A percentile compares a stretch with the other conserved stretches of the same genome.
Conservation (phyloP, 768 basidiomycete species). For the Pulveroboletus sp. region DNA sequence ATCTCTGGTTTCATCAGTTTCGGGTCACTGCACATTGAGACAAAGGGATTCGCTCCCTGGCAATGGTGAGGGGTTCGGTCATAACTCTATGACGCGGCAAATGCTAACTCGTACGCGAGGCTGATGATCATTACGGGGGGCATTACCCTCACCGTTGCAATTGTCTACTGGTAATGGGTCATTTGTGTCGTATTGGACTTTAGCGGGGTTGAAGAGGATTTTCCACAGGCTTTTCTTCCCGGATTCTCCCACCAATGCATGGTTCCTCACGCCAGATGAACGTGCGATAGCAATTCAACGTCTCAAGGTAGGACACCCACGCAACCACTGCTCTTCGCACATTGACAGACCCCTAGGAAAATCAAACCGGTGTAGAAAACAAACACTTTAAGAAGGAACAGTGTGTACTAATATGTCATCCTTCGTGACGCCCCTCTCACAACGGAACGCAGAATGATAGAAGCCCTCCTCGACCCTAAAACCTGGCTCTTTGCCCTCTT, state of each 20-base stretch:
- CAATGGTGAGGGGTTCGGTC: constrained; percentile 50
- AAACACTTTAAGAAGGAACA: constrained; percentile 80
- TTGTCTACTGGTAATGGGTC: constrained; percentile 49
- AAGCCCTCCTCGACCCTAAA: constrained; percentile 66
- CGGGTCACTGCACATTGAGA: constrained; percentile 61
- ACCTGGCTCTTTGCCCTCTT: constrained; percentile 78
- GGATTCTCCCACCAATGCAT: constrained; percentile 70
- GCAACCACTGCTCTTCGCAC: background rate
- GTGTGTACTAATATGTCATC: constrained; percentile 38
- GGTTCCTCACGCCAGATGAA: constrained; percentile 70
- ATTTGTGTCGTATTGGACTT: background rate
- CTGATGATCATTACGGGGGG: constrained; percentile 69
- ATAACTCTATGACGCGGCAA: background rate
- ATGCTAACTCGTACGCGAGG: constrained; percentile 31
- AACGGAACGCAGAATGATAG: constrained; percentile 50
- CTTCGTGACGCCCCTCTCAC: background rate
- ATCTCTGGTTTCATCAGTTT: constrained; percentile 69
- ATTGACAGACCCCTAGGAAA: constrained; percentile 39
- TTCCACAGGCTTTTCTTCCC: constrained; percentile 61
- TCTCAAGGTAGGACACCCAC: constrained; percentile 47
- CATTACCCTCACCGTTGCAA: constrained; percentile 51
- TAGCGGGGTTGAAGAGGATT: background rate
- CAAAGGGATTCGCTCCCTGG: constrained; percentile 60
- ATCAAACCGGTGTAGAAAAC: constrained; percentile 82
- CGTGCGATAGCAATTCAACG: constrained; percentile 60